Evolutionary conservation across 768 basidiomycete genomes (phyloP), one percentile per base, ranked within the genome.

Genomic region (Lentinula boryana): DNA sequence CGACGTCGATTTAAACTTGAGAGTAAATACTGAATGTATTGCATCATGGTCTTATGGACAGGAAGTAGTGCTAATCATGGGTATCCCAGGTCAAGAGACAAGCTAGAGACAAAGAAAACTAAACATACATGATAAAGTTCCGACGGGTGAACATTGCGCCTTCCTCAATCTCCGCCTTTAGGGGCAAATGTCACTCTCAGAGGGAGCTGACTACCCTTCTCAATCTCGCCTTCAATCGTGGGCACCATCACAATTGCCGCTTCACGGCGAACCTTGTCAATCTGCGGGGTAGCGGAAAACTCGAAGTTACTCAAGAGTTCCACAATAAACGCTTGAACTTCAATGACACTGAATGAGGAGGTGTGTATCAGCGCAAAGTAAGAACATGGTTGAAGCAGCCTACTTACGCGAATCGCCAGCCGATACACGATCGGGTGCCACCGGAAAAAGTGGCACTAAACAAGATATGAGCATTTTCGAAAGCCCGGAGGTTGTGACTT

Each of bases 251-350:
- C 68, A 12, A 78, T 56, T 35, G 72, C 75, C 13, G 74, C 66
- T 67, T 80, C 78, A 23, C 76, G 69, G 51, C 78, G 65, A 41
- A 81, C 63, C 50, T 63, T 71, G 60, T 67, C 63, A 1, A 72
- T 68, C 58, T 76, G 70, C 15, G 74, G 70, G 2, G 76, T 76
- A 36, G 70, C 72, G 62, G 76, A 62, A 62, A 86, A 82, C 63
- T 85, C 80, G 64, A 87, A 84, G 64, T 80, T 75, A 36, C 75
- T 69, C 43, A 86, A 60, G 21, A 84, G 72, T 65, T 85, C 84
- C 23, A 81, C 76, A n/a, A 86, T 66, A 69, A 88, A 84, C 0
- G 79, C 75, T 63, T 87, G 85, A 15, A 86, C 67, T 67, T 88
- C 84, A 43, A 78, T 66, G 0, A 84, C 65, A 4, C 74, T 76